Evolutionary conservation across 163 green algal species (phyloP).

Genomic region (Scenedesmus sp.): DNA sequence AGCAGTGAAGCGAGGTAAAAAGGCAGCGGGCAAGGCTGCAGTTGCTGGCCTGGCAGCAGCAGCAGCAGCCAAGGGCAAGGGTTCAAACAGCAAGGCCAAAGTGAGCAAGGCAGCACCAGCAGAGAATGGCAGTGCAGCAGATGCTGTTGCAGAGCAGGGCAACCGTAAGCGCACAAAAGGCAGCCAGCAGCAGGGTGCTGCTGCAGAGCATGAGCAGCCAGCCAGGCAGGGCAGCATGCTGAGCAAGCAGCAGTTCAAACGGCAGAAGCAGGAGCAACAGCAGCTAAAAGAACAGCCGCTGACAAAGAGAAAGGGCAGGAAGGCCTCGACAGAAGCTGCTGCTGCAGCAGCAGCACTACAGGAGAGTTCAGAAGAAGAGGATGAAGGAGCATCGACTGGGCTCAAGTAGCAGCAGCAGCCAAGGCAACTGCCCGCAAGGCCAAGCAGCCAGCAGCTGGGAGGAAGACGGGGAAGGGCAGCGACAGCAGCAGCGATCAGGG

Average conservation of each 20-base stretch:
- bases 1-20: too few relatives aligned
- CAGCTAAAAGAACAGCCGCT: neutral
- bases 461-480: neutral
- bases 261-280: neutral
- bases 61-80: neutral
- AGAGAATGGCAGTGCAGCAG: neutral
- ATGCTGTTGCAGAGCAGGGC: neutral
- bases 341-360: slow-evolving; percentile 6
- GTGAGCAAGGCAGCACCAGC: neutral
- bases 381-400: slow-evolving; percentile 43
- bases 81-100: neutral
- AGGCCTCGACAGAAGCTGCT: neutral
- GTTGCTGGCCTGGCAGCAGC: neutral
- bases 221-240: neutral
- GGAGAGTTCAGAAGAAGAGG: neutral
- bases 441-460: neutral
- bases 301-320: neutral
- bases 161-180: neutral
- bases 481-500: too few relatives aligned
- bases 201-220: neutral
- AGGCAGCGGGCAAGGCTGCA: too few relatives aligned
- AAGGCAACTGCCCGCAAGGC: neutral
- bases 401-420: slow-evolving; percentile 9
- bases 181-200: neutral
- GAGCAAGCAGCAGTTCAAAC: slow-evolving; percentile 10